These are phyloP conservation scores for Echinosophora koreensis DNA, from an alignment of 306 rosid species.

Conservation along the genomic window DNA sequence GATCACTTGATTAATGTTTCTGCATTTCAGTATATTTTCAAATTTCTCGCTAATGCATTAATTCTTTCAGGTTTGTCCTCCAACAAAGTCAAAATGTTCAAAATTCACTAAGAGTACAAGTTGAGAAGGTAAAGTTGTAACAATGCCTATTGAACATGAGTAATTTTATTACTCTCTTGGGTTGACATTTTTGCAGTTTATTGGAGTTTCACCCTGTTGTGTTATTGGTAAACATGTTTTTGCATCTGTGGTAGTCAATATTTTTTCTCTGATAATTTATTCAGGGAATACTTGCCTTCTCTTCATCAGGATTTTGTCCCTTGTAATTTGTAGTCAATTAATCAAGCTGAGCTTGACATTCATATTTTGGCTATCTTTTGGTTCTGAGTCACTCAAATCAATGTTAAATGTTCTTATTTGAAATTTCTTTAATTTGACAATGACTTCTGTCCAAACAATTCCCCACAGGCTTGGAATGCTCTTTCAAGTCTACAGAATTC, in stretches of 20 bases:
- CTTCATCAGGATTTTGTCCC: constrained; percentile 7
- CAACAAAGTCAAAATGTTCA: constrained; percentile 58
- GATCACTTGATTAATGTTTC: constrained; percentile 10
- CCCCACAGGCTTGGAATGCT: constrained; percentile 76
- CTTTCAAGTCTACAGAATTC: constrained; percentile 77
- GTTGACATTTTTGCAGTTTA: constrained; percentile 16
- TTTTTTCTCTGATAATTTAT: constrained; percentile 12
- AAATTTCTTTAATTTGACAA: constrained; percentile 27
- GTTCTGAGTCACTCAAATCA: not conserved
- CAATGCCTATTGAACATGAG: constrained; percentile 18
- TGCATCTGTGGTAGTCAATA: constrained; percentile 7
- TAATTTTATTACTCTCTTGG: constrained; percentile 23
- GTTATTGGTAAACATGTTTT: constrained; percentile 29
- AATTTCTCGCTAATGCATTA: constrained; percentile 21
- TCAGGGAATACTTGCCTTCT: constrained; percentile 25
- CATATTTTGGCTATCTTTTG: constrained; percentile 30
- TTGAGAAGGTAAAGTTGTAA: constrained; percentile 77
- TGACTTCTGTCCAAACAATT: constrained; percentile 40
- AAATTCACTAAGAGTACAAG: constrained; percentile 58
- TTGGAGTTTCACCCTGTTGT: constrained; percentile 32
- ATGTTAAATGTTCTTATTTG: constrained; percentile 9
- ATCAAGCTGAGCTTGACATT: constrained; percentile 24
- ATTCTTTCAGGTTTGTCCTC: constrained; percentile 58
- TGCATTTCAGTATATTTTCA: not conserved
- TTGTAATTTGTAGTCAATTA: not conserved